A percentile compares a stretch with the other conserved stretches of the same genome.
Conservation (phyloP, 2,329 filamentous ascomycete genomes). For the Epichloe glyceriae region DNA sequence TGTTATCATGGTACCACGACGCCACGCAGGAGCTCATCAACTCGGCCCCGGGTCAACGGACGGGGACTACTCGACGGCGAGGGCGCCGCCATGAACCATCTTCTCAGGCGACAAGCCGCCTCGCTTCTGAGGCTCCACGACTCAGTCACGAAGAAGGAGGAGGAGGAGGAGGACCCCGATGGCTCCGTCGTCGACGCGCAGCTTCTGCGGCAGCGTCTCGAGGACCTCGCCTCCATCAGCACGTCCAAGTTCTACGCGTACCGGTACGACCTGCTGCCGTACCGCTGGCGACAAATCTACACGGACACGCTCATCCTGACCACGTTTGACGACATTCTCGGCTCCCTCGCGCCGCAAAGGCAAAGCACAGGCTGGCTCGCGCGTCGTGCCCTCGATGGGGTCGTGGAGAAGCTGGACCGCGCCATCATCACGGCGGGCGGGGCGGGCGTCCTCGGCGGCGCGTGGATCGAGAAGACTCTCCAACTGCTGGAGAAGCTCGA, state of each 20-base stretch:
- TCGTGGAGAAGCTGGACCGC: conserved; percentile 59
- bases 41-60: not conserved
- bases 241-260: conserved; percentile 58
- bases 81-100: conserved; percentile 11
- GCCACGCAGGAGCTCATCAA: conserved; percentile 10
- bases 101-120: conserved; percentile 19
- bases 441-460: conserved; percentile 36
- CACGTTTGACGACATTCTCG: conserved; percentile 29
- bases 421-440: conserved; percentile 64
- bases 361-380: conserved; percentile 1
- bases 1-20: conserved; percentile 14
- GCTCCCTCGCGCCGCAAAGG: not conserved
- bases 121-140: conserved; percentile 13
- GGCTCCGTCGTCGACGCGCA: conserved; percentile 5
- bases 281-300: conserved; percentile 58
- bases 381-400: conserved; percentile 30
- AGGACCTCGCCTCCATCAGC: conserved; percentile 45
- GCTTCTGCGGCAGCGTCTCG: conserved; percentile 30
- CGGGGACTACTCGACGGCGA: not conserved
- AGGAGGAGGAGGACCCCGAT: not conserved
- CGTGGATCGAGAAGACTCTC: conserved; percentile 40
- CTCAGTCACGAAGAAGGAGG: not conserved
- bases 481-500: conserved; percentile 23
- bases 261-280: conserved; percentile 51
- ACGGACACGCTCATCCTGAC: conserved; percentile 56